Percentiles rank a stretch among this genome's conserved stretches.
Conservation (phyloP, 495 filamentous ascomycete genomes). For the Annulohypoxylon stygium region DNA sequence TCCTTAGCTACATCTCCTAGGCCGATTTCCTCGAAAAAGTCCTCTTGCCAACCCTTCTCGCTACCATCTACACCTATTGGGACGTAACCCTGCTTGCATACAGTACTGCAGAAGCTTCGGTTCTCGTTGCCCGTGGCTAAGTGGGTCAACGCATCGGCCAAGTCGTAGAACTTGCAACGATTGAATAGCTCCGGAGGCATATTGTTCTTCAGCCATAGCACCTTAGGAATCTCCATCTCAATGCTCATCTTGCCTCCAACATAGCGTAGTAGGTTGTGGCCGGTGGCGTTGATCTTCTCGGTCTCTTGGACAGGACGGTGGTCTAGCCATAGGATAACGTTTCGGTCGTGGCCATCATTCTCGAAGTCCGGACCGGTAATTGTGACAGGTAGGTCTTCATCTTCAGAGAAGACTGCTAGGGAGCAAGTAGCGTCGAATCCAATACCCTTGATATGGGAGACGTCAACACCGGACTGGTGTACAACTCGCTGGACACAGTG, state of each 20-base stretch:
- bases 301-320: slow-evolving; percentile 92
- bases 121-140: slow-evolving; percentile 95
- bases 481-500: slow-evolving; percentile 82
- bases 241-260: slow-evolving; percentile 97
- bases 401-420: slow-evolving; percentile 85
- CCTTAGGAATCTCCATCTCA: slow-evolving; percentile 99
- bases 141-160: slow-evolving; percentile 93
- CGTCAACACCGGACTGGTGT: slow-evolving; percentile 80
- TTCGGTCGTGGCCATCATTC: slow-evolving; percentile 81
- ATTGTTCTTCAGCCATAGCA: slow-evolving; percentile 96
- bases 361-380: slow-evolving; percentile 89
- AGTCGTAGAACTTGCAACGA: slow-evolving; percentile 95
- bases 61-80: slow-evolving; percentile 96
- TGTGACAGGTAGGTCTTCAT: slow-evolving; percentile 89
- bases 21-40: slow-evolving; percentile 88
- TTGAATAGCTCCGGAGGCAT: slow-evolving; percentile 94
- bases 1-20: slow-evolving; percentile 84
- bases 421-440: slow-evolving; percentile 99
- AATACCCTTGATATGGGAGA: slow-evolving; percentile 80
- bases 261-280: slow-evolving; percentile 92
- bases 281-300: slow-evolving; percentile 88
- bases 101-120: slow-evolving; percentile 90
- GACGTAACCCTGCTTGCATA: slow-evolving; percentile 96
- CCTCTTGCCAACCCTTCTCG: slow-evolving; percentile 97
- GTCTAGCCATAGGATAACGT: slow-evolving; percentile 93